Percentiles rank a stretch among this genome's conserved stretches.
phyloP scores from a whole-genome alignment of 2,329 filamentous ascomycete species.

The Trichoderma sp. region DNA sequence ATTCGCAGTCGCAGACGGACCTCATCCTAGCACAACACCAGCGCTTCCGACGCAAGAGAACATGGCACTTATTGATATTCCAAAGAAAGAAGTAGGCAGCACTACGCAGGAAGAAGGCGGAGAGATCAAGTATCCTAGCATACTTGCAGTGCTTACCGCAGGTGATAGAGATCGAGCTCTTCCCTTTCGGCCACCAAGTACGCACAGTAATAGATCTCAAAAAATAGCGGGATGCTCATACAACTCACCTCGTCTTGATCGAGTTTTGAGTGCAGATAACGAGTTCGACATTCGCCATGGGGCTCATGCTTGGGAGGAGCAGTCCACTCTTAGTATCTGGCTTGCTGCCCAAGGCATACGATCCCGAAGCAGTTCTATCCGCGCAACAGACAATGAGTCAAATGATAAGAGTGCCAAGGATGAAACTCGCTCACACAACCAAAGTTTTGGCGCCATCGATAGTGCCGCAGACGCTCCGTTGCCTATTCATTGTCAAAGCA shows the following conservation, averaged over 20 bases:
- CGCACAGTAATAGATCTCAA: slow-evolving; percentile 7
- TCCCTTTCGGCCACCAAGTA: slow-evolving; percentile 8
- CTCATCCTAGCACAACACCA: background rate
- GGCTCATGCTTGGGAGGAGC: slow-evolving; percentile 38
- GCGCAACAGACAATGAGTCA: background rate
- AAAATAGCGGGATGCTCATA: slow-evolving; percentile 25
- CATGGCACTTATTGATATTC: background rate
- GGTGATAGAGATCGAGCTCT: background rate
- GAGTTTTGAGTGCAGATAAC: slow-evolving; percentile 29
- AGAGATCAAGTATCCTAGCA: background rate
- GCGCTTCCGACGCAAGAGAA: background rate
- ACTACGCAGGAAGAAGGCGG: background rate
- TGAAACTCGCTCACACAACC: background rate
- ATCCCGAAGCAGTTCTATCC: slow-evolving; percentile 34
- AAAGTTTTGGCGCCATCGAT: slow-evolving; percentile 26
- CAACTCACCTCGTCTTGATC: slow-evolving; percentile 25
- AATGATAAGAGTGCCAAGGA: background rate
- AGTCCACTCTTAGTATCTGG: slow-evolving; percentile 42
- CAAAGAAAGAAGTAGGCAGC: background rate
- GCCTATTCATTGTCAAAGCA: slow-evolving; percentile 13
- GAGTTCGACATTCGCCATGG: slow-evolving; percentile 36
- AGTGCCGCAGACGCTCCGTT: slow-evolving; percentile 22
- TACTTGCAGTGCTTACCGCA: background rate
- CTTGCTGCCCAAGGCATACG: slow-evolving; percentile 40
- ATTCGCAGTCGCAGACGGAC: slow-evolving; percentile 38